Evolutionary conservation across 768 basidiomycete species (phyloP).

Genomic region (Suillus sp.): DNA sequence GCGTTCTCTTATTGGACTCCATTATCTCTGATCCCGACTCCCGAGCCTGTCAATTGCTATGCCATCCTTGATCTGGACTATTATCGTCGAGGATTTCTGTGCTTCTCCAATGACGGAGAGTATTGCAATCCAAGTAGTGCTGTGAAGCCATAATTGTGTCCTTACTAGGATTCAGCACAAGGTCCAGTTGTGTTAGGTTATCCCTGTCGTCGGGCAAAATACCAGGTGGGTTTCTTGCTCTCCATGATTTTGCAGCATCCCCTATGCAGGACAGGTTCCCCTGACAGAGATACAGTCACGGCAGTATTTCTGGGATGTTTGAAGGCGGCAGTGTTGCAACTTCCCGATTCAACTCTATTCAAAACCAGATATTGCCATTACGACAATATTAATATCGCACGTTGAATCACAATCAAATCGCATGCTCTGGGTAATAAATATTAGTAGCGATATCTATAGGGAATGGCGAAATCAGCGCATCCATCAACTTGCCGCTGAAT

Average conservation of each 20-base stretch:
- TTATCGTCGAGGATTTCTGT: neutral
- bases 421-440: constrained; percentile 5
- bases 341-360: neutral
- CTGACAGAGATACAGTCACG: too few species aligned
- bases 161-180: neutral
- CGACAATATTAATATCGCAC: neutral
- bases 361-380: neutral
- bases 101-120: neutral
- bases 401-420: neutral
- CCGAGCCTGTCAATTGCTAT: neutral
- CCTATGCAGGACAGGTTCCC: neutral
- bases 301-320: neutral
- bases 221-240: neutral
- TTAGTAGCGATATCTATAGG: constrained; percentile 2
- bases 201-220: neutral
- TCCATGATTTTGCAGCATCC: neutral
- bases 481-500: constrained; percentile 17
- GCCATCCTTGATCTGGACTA: neutral
- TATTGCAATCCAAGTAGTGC: neutral
- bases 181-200: neutral
- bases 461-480: constrained; percentile 34
- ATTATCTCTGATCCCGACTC: neutral
- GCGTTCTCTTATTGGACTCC: neutral
- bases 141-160: too few species aligned
- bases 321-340: neutral